Percentiles rank a stretch among this genome's conserved stretches.
Conservation (phyloP, 2,329 filamentous ascomycete genomes). For the Trichophyton schoenleinii region DNA sequence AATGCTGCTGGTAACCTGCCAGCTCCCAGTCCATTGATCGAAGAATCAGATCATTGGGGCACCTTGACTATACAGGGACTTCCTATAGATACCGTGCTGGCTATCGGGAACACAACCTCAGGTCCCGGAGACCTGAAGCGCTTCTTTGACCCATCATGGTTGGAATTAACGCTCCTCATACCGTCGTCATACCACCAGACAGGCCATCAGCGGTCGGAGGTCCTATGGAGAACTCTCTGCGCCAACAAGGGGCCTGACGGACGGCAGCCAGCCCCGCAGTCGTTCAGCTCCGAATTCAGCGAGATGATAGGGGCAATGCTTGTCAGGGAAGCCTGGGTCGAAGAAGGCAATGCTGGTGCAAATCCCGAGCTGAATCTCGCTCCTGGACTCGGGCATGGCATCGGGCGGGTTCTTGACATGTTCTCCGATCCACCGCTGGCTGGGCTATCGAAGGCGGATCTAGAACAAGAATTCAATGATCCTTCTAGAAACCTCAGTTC, state of each 20-base stretch:
- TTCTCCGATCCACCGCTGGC: background rate
- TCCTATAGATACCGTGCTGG: slow-evolving; percentile 9
- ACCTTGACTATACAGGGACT: slow-evolving; percentile 6
- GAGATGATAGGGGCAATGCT: slow-evolving; percentile 10
- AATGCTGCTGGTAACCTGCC: slow-evolving; percentile 6
- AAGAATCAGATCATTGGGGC: background rate
- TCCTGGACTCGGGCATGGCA: background rate
- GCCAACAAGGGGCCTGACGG: slow-evolving; percentile 5
- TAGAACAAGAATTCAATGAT: background rate
- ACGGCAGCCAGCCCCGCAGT: slow-evolving; percentile 5
- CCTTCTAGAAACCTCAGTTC: background rate
- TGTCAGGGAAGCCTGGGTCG: slow-evolving; percentile 5
- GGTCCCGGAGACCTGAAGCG: slow-evolving; percentile 3
- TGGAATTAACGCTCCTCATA: slow-evolving; percentile 8
- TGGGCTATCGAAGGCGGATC: background rate
- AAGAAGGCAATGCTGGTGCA: background rate
- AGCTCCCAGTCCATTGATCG: background rate
- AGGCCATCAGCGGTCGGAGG: slow-evolving; percentile 9
- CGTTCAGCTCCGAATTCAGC: slow-evolving; percentile 8
- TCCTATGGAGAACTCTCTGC: slow-evolving; percentile 12
- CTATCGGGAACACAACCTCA: slow-evolving; percentile 7
- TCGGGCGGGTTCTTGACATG: background rate
- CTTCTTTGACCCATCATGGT: slow-evolving; percentile 12
- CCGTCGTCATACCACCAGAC: slow-evolving; percentile 7
- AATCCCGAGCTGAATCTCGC: background rate